Percentiles rank a stretch among this genome's conserved stretches.
These are phyloP conservation scores for Phylloporus sp. DNA, from an alignment of 768 basidiomycete genomes.

Conservation along the genomic window DNA sequence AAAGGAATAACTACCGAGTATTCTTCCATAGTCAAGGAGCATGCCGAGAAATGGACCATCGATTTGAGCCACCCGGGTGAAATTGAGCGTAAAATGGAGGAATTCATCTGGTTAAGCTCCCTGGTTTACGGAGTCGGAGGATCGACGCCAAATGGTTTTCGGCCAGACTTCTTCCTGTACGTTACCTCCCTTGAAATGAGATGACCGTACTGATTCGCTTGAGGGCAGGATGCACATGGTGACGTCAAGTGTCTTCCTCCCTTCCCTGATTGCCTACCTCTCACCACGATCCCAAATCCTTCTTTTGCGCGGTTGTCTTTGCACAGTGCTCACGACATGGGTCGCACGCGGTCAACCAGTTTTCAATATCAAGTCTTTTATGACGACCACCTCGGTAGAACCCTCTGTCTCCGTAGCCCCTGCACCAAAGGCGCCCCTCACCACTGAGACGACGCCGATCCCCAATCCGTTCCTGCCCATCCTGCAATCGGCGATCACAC, in stretches of 20 bases:
- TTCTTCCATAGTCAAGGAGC: neutral
- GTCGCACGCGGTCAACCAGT: conserved; percentile 26
- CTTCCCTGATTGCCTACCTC: conserved; percentile 18
- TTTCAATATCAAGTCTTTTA: conserved; percentile 30
- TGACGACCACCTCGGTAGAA: conserved; percentile 22
- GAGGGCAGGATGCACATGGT: conserved; percentile 26
- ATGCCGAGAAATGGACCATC: conserved; percentile 41
- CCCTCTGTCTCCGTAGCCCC: conserved; percentile 6
- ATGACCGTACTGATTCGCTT: neutral
- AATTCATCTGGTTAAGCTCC: conserved; percentile 51
- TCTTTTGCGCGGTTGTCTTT: conserved; percentile 29
- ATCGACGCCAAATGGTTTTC: conserved; percentile 46
- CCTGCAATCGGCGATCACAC: conserved; percentile 34
- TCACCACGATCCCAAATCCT: conserved; percentile 16
- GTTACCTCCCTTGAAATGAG: neutral
- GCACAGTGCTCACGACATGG: conserved; percentile 26
- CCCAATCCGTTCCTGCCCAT: conserved; percentile 40
- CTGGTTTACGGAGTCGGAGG: conserved; percentile 57
- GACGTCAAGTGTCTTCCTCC: conserved; percentile 30
- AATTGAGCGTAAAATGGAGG: conserved; percentile 55
- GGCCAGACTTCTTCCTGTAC: conserved; percentile 47
- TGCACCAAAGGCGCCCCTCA: neutral
- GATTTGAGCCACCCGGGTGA: conserved; percentile 33
- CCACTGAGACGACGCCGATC: conserved; percentile 10
- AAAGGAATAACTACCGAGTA: neutral